A percentile compares a stretch with the other conserved stretches of the same genome.
phyloP scores from a whole-genome alignment of 208 protist genomes.

The Vickermania spadyakhi region DNA sequence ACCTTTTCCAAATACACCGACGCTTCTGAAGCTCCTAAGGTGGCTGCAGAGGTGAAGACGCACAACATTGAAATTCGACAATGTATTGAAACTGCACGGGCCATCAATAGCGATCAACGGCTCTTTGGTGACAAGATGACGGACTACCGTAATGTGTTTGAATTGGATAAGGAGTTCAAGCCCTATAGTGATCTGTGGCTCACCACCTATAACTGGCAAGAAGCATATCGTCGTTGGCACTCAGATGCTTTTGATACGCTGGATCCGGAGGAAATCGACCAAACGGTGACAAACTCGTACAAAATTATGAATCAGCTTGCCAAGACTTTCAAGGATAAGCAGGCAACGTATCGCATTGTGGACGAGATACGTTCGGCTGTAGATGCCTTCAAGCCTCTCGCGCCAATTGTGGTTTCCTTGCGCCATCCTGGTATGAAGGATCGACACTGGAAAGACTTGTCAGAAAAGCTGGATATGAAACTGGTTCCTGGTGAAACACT shows the following conservation, averaged over 20 bases:
- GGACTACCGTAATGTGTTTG: slow-evolving; percentile 92
- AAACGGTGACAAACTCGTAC: slow-evolving; percentile 59
- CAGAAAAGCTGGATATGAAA: slow-evolving; percentile 80
- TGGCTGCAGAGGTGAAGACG: slow-evolving; percentile 91
- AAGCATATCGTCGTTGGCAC: slow-evolving; percentile 91
- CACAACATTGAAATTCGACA: slow-evolving; percentile 92
- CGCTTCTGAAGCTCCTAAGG: slow-evolving; percentile 82
- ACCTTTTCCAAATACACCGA: slow-evolving; percentile 93
- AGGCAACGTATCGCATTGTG: slow-evolving; percentile 84
- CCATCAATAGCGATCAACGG: slow-evolving; percentile 93
- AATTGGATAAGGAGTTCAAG: slow-evolving; percentile 95
- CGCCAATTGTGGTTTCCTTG: slow-evolving; percentile 92
- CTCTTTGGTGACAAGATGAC: slow-evolving; percentile 93
- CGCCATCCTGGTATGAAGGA: slow-evolving; percentile 95
- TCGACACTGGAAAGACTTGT: slow-evolving; percentile 92
- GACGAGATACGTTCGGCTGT: slow-evolving; percentile 79
- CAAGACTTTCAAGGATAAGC: slow-evolving; percentile 93
- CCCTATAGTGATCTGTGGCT: slow-evolving; percentile 95
- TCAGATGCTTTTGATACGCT: slow-evolving; percentile 90
- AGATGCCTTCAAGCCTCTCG: slow-evolving; percentile 92
- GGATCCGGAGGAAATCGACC: slow-evolving; percentile 92
- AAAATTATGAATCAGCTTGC: slow-evolving; percentile 87
- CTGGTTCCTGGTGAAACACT: slow-evolving; percentile 86
- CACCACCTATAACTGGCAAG: slow-evolving; percentile 91
- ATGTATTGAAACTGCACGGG: slow-evolving; percentile 82